Evolutionary conservation across 2,329 filamentous ascomycete genomes (phyloP).

Genomic region (Cladobotryum mycophilum): DNA sequence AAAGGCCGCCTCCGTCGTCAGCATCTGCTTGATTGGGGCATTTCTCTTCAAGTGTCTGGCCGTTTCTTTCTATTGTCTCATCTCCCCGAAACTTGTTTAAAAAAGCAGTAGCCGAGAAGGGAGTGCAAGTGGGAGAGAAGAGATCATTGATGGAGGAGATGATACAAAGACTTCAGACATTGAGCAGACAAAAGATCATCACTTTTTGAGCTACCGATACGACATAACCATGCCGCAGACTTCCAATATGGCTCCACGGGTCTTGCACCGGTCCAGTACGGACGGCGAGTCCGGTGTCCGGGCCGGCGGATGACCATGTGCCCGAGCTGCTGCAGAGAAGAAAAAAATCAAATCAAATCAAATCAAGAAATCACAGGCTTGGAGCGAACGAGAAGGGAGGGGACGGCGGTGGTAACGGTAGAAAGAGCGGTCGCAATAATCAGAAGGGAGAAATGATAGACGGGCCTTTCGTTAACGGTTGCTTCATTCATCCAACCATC

Average conservation of each 20-base stretch:
- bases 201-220: not conserved
- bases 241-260: no score
- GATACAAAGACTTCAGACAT: not conserved
- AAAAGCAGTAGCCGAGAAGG: not conserved
- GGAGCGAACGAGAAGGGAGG: not conserved
- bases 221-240: no score
- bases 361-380: not conserved
- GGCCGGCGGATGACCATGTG: not conserved
- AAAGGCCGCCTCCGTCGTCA: constrained; percentile 1
- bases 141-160: not conserved
- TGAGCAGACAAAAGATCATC: not conserved
- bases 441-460: constrained; percentile 1
- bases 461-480: constrained; percentile 5
- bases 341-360: not conserved
- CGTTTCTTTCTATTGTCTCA: constrained; percentile 6
- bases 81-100: not conserved
- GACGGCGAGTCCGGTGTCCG: constrained; percentile 4
- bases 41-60: constrained; percentile 1
- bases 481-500: constrained; percentile 8
- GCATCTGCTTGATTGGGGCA: constrained; percentile 1
- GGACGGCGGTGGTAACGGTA: not conserved
- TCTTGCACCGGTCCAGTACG: no score
- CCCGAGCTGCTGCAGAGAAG: not conserved
- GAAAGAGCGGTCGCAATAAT: constrained; percentile 2
- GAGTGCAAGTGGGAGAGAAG: not conserved